These are phyloP conservation scores for Mycogone perniciosa DNA, from an alignment of 2,329 filamentous ascomycete species.

Conservation along the genomic window DNA sequence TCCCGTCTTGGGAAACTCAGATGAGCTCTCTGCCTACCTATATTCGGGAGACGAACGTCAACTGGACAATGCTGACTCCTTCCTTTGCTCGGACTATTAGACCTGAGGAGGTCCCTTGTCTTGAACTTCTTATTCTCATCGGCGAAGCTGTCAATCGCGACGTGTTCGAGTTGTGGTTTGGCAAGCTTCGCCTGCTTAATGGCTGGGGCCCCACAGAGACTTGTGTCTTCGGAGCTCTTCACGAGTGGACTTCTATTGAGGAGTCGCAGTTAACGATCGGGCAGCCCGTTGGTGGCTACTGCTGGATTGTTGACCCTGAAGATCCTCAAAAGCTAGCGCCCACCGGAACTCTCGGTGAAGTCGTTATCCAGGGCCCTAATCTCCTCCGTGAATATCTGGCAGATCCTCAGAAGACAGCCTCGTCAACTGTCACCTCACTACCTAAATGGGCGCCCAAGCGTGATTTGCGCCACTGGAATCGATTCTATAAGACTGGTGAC, in stretches of 20 bases:
- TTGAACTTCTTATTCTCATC: conserved; percentile 9
- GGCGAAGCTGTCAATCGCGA: conserved; percentile 12
- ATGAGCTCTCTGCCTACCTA: conserved; percentile 5
- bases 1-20: conserved; percentile 11
- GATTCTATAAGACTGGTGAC: conserved; percentile 11
- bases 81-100: conserved; percentile 16
- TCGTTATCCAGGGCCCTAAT: conserved; percentile 11
- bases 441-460: conserved; percentile 6
- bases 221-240: conserved; percentile 7
- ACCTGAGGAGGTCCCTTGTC: conserved; percentile 9
- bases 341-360: conserved; percentile 6
- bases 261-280: conserved; percentile 10
- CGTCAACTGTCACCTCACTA: not conserved
- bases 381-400: conserved; percentile 9
- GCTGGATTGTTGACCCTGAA: conserved; percentile 12
- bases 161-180: conserved; percentile 11
- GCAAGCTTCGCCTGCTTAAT: conserved; percentile 9
- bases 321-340: conserved; percentile 4
- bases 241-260: conserved; percentile 7
- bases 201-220: conserved; percentile 12
- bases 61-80: conserved; percentile 12
- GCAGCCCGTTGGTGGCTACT: conserved; percentile 6
- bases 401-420: conserved; percentile 3
- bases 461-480: not conserved
- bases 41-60: conserved; percentile 2